Base-by-base conservation (phyloP, 345 rosid species). In the Eutrema heterophyllum region DNA sequence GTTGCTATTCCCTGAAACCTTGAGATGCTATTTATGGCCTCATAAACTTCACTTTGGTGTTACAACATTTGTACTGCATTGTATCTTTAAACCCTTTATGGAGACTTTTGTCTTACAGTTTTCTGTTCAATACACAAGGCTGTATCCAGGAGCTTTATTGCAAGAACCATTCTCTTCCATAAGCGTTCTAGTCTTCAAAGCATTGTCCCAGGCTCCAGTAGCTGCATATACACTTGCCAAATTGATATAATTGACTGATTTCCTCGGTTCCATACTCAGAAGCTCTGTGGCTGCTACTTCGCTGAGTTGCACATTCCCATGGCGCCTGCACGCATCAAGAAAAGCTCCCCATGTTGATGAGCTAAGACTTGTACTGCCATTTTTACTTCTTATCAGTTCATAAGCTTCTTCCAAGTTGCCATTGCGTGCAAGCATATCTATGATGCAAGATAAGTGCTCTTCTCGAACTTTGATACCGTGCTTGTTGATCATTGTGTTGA, bases 401-500 rank as follows among this genome's bases (percentile, higher is more conserved):
- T 83, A 77, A 58, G 91, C 89, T 45, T 82, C 87, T 68, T 86
- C 86, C 56, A 89, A 74, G 70, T 80, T 72, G 21, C 93, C 97
- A 38, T 79, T 38, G 24, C 96, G 86, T 41, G 88, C 93, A 74
- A 87, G 83, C 57, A 91, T 78, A 83, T 87, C 93, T 10, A 83
- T 82, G 78, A 91, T 72, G 71, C 91, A 87, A 68, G 96, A 85
- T 69, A 86, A 66, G 70, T 89, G 96, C 81, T 87, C 86, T 16
- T 82, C 75, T 46, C 83, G 76, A 9, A 90, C 91, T 50, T 64
- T 18, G 11, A 89, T 78, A 41, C 74, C 71, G 38, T 91, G 79
- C 62, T 81, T 74, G 70, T 39, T 67, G 70, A 83, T 76, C 96
- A 87, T 91, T 54, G 73, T 64, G 67, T 81, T 59, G 79, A 86